Evolutionary conservation across 148 eudicot genomes (phyloP), one percentile per base, ranked within the genome.

Genomic region (Nepenthes mirabilis): DNA sequence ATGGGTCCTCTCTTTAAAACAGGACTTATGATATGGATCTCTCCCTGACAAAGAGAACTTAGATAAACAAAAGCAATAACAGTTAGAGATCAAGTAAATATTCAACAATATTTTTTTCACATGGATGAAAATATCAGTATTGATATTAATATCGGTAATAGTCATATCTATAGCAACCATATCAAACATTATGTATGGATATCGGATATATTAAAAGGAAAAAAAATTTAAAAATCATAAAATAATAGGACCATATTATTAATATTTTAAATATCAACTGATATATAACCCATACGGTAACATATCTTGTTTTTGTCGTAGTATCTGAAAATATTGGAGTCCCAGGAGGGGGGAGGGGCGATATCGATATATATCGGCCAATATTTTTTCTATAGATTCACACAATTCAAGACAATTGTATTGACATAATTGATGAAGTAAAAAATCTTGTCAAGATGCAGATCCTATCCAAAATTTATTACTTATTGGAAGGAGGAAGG

Each of bases 11-110:
- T 93, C 95, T 72, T 78, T 88, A 77, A 80, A 88, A 74, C 99
- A 93, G 57, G 79, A 62, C 75, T 88, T 93, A 57, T 93, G 99
- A 72, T 88, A 93, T 36, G 99, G 79, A 80, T 88, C 88, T 58
- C 59, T 85, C 72, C 90, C 96, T 83, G 94, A 83, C 81, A 86
- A 74, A 70, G 98, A 91, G 71, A 91, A 91, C 98, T 91, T 85
- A 68, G 79, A 83, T 79, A 79, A 76, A 83, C 80, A 80, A 69
- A 73, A 80, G 78, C 67, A 74, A 66, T 37, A 64, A 55, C 14
- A 23, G 32, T 37, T 52, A 52, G 55, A 43, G 56, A 11, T 48
- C 5, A 52, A n/a, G 34, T 34, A 40, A 40, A 40, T 4, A 40
- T 40, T 40, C 8, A 40, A 8, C 45, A 40, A 40, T 40, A 40